Evolutionary conservation across 192 early-diverging fungal genomes (phyloP), one percentile per base, ranked within the genome.

Genomic region (Coemansia interrupta): DNA sequence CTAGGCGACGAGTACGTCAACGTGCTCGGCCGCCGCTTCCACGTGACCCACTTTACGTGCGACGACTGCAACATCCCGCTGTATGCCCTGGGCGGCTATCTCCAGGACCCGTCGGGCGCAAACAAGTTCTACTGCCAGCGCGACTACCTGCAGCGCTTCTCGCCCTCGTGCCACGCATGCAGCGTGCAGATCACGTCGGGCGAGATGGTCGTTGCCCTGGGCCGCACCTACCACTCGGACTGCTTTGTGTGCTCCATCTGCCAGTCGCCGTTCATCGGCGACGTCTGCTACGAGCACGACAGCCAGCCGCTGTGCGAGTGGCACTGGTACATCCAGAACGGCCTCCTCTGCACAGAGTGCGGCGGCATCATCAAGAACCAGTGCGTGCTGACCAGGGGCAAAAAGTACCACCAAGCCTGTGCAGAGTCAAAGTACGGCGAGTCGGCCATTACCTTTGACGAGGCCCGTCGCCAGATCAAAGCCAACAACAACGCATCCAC

Each of bases 321-420:
- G 72, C 78, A 80, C 47, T 80, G 78, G 78, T 72, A 75, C 29
- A 72, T 71, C 23, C 78, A 80, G 61, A 73, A 75, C 49, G 78
- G 78, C 5, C 62, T 69, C 20, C 54, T 80, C 50, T 80, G 78
- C 46, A 51, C 71, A 6, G 77, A 80, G 61, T 80, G 77, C 32
- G 77, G 77, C 48, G 72, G 67, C 26, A 80, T 69, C 43, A 80
- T 80, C 54, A 72, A 70, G 58, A 67, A 64, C 57, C 77, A 73
- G 45, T 80, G 77, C 14, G 77, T 80, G 56, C 19, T 80, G 60
- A 80, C 77, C 7, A 64, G 77, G 3, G 72, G 72, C 60, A 73
- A 73, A 53, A 80, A 80, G 53, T 80, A 80, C 30, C 77, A 80
- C 46, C 71, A 73, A 52, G 6, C 51, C 1, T 80, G 77, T 29